Base-by-base conservation (phyloP, 306 rosid genomes). In the Prunus kanzakura region DNA sequence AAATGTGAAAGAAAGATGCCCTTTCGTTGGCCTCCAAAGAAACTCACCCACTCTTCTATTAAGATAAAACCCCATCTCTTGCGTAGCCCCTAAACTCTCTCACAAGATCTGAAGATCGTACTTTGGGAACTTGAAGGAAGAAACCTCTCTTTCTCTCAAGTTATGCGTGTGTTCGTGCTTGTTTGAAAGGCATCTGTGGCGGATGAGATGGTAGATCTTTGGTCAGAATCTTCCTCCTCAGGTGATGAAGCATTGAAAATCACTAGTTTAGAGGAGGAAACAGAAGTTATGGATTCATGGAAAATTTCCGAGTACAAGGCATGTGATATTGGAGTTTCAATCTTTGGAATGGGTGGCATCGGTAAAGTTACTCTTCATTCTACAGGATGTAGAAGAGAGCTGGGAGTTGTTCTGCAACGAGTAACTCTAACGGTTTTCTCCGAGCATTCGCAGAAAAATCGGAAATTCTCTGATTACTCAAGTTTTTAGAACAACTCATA, bases 321-420 rank as follows among this genome's bases (percentile, higher is more conserved):
- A 18, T 35, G 6, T 32, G 47, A 35, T 8, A 10, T 64, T 64
- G 14, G 14, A 2, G 10, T 45, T 25, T 45, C 77, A 14, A 23
- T 46, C 27, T 47, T 58, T 50, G 79, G 83, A 60, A 22, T 80
- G 70, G 71, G 70, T 8, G 79, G 71, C 68, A 10, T 74, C 55
- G 79, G 75, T 68, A 80, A 80, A 32, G 4, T 6, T 19, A 2
- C 8, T 23, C 14, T 11, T 10, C 2, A 2, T 18, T 13, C 6
- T 58, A 9, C 0, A 29, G 11, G 11, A 49, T 12, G 58, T 49
- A 23, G 38, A 72, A 6, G 1, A 83, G 79, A 83, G 81, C 69
- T 79, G 72, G 55, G 57, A 79, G 82, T 72, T n/a, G 79, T 67
- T 72, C 77, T 83, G 81, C 83, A 71, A 75, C 0, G 19, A 32